phyloP scores from a whole-genome alignment of 179 eudicot species.

The Pouteria campechiana region DNA sequence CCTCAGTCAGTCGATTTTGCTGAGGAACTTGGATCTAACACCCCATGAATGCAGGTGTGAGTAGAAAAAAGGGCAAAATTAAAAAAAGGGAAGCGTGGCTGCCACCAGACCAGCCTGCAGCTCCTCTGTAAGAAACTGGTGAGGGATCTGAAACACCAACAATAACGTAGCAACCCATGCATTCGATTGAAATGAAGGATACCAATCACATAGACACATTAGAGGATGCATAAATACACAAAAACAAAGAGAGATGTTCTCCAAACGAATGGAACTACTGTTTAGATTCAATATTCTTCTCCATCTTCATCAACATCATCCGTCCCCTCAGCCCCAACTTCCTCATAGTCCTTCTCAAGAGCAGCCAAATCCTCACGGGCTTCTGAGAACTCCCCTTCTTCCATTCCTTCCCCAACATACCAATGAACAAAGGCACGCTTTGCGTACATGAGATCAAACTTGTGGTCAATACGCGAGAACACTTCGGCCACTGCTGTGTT shows the following conservation, averaged over 20 bases:
- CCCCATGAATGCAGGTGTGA: too few relatives aligned
- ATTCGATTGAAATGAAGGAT: background rate
- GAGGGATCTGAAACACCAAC: background rate
- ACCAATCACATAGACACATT: background rate
- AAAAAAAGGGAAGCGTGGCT: too few relatives aligned
- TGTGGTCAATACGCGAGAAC: slow-evolving; percentile 79
- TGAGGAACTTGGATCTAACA: too few relatives aligned
- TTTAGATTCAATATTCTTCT: slow-evolving; percentile 32
- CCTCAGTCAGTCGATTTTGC: too few relatives aligned
- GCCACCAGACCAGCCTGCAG: background rate
- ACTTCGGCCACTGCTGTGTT: slow-evolving; percentile 88
- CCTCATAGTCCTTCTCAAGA: slow-evolving; percentile 75
- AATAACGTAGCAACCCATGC: background rate
- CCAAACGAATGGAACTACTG: background rate
- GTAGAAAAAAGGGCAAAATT: too few relatives aligned
- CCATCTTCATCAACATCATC: slow-evolving; percentile 76
- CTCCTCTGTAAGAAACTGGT: too few relatives aligned
- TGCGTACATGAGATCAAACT: slow-evolving; percentile 86
- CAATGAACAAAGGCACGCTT: slow-evolving; percentile 88
- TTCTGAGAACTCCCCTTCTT: slow-evolving; percentile 87
- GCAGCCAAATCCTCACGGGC: slow-evolving; percentile 90
- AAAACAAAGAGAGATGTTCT: background rate
- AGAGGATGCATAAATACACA: background rate
- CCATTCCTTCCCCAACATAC: slow-evolving; percentile 97
- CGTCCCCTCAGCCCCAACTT: slow-evolving; percentile 79